Evolutionary conservation across 768 basidiomycete species (phyloP), one percentile per base, ranked within the genome.

Genomic region (Tylopilus plumbeoviolaceoides): DNA sequence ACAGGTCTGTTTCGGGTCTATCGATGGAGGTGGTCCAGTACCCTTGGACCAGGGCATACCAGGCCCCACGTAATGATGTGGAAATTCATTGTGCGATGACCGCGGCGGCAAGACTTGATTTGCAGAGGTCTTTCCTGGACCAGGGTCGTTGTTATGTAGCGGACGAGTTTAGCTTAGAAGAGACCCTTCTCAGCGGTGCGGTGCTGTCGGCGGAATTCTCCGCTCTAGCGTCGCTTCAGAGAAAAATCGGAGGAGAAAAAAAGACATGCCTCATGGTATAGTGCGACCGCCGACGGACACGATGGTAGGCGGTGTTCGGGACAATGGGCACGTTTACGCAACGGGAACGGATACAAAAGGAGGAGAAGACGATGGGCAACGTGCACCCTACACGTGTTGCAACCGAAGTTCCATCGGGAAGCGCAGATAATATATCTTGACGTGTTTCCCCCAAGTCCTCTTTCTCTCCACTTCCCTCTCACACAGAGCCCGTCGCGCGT

Each of bases 321-420:
- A 59, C 56, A 38, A 52, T 54, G 51, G 40, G 33, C 56, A 57
- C 53, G 50, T 58, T 69, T 69, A 69, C 65, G 65, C 69, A 65
- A 69, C 33, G 53, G 31, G 46, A 63, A 50, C n/a, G n/a, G n/a
- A n/a, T n/a, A 58, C 48, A 71, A 61, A 8, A 51, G 53, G 54
- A 44, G 14, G 40, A 40, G 57, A 51, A 57, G 58, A 65, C 36
- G 51, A 56, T 31, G 55, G 48, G 51, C 44, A 59, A 65, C 71
- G 65, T 65, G 72, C 63, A 44, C 15, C 49, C 61, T 59, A 71
- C 72, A 73, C 72, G 72, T 73, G 72, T 71, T 59, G 57, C 50
- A 28, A 8, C 27, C 27, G 27, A 28, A 28, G 56, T 45, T 70
- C 33, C 33, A 33, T 12, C 33, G 33, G 65, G 67, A 58, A 63